Percentiles rank a stretch among this genome's conserved stretches.
Conservation (phyloP, 306 rosid species). For the Alnus rubra region DNA sequence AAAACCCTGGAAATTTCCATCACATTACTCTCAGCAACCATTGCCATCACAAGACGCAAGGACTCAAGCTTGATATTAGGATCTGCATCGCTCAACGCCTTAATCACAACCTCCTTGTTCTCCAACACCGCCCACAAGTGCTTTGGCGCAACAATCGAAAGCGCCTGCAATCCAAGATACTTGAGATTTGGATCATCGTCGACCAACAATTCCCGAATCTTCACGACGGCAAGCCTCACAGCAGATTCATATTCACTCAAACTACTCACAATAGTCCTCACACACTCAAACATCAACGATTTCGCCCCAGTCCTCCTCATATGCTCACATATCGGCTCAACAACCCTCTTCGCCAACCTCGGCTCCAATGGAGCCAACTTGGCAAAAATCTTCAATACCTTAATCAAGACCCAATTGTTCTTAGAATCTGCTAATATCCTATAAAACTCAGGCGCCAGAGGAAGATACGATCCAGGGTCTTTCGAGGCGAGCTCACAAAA, state of each 20-base stretch:
- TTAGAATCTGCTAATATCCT: slow-evolving; percentile 67
- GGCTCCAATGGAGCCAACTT: slow-evolving; percentile 77
- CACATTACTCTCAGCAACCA: slow-evolving; percentile 77
- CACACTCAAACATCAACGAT: slow-evolving; percentile 79
- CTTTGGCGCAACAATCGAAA: slow-evolving; percentile 48
- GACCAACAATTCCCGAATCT: slow-evolving; percentile 63
- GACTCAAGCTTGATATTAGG: slow-evolving; percentile 79
- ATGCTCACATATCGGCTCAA: slow-evolving; percentile 75
- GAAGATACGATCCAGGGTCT: slow-evolving; percentile 80
- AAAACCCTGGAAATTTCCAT: slow-evolving; percentile 72
- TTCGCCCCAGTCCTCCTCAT: slow-evolving; percentile 70
- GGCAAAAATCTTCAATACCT: slow-evolving; percentile 75
- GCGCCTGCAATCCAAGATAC: slow-evolving; percentile 85
- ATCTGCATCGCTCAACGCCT: slow-evolving; percentile 80
- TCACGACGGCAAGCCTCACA: slow-evolving; percentile 64
- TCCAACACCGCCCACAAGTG: slow-evolving; percentile 85
- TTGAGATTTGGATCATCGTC: slow-evolving; percentile 87
- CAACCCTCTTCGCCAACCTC: slow-evolving; percentile 72
- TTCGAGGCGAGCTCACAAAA: slow-evolving; percentile 74
- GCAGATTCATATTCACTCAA: slow-evolving; percentile 67
- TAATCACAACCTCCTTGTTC: slow-evolving; percentile 80
- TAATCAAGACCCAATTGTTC: slow-evolving; percentile 90
- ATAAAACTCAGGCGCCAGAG: slow-evolving; percentile 84
- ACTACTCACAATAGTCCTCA: slow-evolving; percentile 77
- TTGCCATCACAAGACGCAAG: slow-evolving; percentile 71